phyloP scores from a whole-genome alignment of 108 stramenopile species.

The Conticribra guillardii region DNA sequence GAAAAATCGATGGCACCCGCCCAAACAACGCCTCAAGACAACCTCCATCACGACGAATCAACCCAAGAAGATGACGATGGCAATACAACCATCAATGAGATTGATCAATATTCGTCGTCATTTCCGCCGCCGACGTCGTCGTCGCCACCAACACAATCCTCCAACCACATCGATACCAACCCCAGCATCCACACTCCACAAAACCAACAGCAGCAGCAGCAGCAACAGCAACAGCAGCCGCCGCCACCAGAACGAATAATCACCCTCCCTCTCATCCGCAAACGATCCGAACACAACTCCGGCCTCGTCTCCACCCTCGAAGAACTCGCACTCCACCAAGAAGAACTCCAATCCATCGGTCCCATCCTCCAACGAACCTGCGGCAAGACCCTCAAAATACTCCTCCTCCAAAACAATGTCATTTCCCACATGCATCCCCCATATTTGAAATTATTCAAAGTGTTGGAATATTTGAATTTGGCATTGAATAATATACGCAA shows the following conservation, averaged over 20 bases:
- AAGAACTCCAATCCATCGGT: conserved; percentile 85
- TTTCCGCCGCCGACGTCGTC: too few relatives aligned
- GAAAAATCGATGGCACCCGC: too few relatives aligned
- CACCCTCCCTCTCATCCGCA: conserved; percentile 68
- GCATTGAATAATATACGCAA: conserved; percentile 87
- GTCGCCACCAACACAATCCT: too few relatives aligned
- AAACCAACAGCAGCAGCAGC: neutral
- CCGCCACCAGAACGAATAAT: conserved; percentile 34
- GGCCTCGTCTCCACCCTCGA: conserved; percentile 82
- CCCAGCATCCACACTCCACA: neutral
- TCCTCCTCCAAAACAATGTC: conserved; percentile 91
- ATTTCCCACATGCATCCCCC: conserved; percentile 63
- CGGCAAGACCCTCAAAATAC: conserved; percentile 79
- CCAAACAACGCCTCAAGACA: too few relatives aligned
- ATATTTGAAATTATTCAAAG: conserved; percentile 77
- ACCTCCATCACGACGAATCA: too few relatives aligned
- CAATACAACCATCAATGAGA: too few relatives aligned
- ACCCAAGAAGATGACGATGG: too few relatives aligned
- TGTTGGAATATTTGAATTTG: conserved; percentile 89
- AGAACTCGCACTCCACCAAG: conserved; percentile 90
- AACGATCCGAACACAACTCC: conserved; percentile 83
- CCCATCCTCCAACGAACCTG: conserved; percentile 72
- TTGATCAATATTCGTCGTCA: too few relatives aligned
- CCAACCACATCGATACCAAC: too few relatives aligned
- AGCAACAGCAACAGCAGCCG: neutral